These are phyloP conservation scores for Jatropha multifida DNA, from an alignment of 441 rosid genomes.

Conservation along the genomic window DNA sequence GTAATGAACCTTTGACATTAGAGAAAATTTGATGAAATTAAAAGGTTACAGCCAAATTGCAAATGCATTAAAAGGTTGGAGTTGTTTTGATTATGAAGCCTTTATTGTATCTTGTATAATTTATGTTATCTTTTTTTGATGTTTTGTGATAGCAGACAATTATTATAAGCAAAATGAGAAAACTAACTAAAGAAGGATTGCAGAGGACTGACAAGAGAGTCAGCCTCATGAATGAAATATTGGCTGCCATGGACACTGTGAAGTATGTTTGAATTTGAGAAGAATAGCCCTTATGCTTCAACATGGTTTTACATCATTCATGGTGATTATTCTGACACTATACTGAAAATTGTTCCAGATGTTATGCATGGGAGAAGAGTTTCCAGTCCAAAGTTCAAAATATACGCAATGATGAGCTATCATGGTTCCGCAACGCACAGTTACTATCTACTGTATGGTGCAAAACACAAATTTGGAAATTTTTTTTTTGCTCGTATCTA, in stretches of 20 bases:
- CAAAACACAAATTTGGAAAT: neutral
- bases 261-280: conserved; percentile 57
- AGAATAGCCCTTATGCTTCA: conserved; percentile 14
- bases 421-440: conserved; percentile 84
- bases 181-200: conserved; percentile 85
- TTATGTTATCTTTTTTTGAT: conserved; percentile 10
- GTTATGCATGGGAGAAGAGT: conserved; percentile 98
- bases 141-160: conserved; percentile 54
- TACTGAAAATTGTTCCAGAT: conserved; percentile 46
- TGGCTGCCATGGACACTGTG: conserved; percentile 95
- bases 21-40: no score
- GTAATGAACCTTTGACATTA: no score
- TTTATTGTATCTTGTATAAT: conserved; percentile 14
- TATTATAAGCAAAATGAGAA: conserved; percentile 82
- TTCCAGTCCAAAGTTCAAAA: conserved; percentile 73
- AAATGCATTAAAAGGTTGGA: no score
- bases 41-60: no score
- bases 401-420: conserved; percentile 73
- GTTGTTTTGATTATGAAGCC: no score
- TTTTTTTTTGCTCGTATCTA: neutral
- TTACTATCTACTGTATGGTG: conserved; percentile 75
- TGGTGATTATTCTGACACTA: conserved; percentile 17
- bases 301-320: conserved; percentile 5
- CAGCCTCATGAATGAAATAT: conserved; percentile 82
- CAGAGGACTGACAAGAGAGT: conserved; percentile 96